Percentiles rank a stretch among this genome's conserved stretches.
Conservation (phyloP, 768 basidiomycete genomes). For the Naganishia vaughanmartiniae region DNA sequence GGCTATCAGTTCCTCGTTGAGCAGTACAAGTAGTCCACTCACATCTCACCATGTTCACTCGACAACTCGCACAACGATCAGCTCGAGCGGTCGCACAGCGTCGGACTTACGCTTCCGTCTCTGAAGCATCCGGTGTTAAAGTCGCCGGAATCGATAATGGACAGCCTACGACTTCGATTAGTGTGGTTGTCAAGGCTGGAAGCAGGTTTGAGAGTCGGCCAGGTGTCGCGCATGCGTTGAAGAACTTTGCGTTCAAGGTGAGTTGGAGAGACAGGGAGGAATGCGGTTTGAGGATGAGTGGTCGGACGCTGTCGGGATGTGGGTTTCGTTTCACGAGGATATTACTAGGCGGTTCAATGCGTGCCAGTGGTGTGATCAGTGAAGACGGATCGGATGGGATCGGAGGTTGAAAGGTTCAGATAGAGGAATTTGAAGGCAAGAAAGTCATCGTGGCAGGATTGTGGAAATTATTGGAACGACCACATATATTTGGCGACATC, state of each 20-base stretch:
- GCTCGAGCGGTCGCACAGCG: conserved; percentile 30
- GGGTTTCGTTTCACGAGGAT: not conserved
- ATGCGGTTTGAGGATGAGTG: not conserved
- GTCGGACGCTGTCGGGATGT: not conserved
- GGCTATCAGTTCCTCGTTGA: not conserved
- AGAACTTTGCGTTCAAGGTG: conserved; percentile 99
- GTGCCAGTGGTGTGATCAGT: no score
- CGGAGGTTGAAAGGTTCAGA: no score
- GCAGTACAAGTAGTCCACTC: not conserved
- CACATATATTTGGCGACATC: not conserved
- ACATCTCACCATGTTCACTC: conserved; percentile 12
- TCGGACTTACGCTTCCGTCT: conserved; percentile 64
- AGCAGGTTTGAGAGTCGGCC: conserved; percentile 81
- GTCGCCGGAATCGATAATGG: conserved; percentile 79
- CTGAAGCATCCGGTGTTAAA: conserved; percentile 68
- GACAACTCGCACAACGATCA: conserved; percentile 25
- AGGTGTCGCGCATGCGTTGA: conserved; percentile 87
- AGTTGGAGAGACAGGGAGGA: conserved; percentile 39
- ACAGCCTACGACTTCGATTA: conserved; percentile 79
- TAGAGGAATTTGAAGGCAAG: no score
- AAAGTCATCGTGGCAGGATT: no score
- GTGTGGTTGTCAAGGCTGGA: conserved; percentile 88
- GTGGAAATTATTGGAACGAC: no score
- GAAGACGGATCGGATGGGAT: no score
- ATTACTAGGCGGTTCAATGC: no score